phyloP scores from a whole-genome alignment of 2,329 filamentous ascomycete species.

The Trichophaea hybrida region DNA sequence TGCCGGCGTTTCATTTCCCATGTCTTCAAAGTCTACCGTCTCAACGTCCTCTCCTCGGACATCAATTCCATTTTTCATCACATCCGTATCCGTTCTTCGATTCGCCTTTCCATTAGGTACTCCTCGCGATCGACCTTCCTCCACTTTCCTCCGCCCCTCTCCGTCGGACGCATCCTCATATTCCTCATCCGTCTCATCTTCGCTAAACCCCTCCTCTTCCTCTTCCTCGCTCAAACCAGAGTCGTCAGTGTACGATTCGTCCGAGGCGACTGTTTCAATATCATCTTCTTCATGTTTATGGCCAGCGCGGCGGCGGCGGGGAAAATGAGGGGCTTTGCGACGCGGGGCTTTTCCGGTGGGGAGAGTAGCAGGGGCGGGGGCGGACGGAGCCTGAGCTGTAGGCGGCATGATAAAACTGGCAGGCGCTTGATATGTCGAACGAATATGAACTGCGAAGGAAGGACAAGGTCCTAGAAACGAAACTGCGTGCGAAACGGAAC shows the following conservation, averaged over 20 bases:
- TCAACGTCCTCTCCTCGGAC: constrained; percentile 29
- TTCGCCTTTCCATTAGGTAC: constrained; percentile 30
- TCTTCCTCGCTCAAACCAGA: constrained; percentile 48
- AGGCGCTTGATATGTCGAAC: neutral
- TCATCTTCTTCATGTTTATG: constrained; percentile 44
- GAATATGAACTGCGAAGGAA: neutral
- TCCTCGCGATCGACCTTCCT: constrained; percentile 26
- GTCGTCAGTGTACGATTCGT: constrained; percentile 50
- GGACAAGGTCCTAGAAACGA: too few relatives aligned
- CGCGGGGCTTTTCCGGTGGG: neutral
- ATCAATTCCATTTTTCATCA: constrained; percentile 44
- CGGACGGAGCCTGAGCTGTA: neutral
- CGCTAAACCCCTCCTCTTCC: constrained; percentile 36
- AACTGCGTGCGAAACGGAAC: neutral
- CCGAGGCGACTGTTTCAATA: constrained; percentile 47
- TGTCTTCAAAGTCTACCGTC: constrained; percentile 32
- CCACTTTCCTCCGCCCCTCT: constrained; percentile 29
- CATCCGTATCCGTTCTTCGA: constrained; percentile 40
- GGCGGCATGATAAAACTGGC: neutral
- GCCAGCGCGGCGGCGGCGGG: neutral
- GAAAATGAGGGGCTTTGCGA: neutral
- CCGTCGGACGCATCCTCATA: constrained; percentile 27
- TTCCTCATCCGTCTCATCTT: constrained; percentile 29
- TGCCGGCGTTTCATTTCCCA: constrained; percentile 18
- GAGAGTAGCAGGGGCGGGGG: neutral